Conservation (phyloP, 2,329 filamentous ascomycete genomes). For the Metarhizium rileyi region DNA sequence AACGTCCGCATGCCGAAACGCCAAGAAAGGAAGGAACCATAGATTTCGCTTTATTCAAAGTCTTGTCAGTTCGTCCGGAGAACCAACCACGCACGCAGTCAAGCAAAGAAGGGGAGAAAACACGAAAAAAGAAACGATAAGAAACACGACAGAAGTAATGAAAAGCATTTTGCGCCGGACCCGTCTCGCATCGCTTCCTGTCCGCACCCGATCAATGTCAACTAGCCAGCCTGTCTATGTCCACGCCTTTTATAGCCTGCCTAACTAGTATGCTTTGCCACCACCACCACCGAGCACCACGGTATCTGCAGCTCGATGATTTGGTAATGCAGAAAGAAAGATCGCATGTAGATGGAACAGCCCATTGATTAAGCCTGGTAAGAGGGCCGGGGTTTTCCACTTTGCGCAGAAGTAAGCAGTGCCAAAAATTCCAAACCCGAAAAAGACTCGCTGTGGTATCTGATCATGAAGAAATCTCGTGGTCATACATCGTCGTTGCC, state of each 20-base stretch:
- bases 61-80: background rate
- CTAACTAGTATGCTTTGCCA: background rate
- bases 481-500: conserved; percentile 7
- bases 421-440: background rate
- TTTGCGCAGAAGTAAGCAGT: background rate
- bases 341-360: conserved; percentile 1
- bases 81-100: background rate
- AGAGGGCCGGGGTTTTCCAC: no score
- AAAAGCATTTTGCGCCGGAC: background rate
- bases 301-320: background rate
- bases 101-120: background rate
- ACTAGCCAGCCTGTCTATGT: conserved; percentile 15
- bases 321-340: conserved; percentile 2
- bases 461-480: conserved; percentile 4
- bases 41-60: background rate
- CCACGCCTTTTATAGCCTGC: background rate
- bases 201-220: conserved; percentile 10
- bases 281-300: background rate
- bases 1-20: background rate
- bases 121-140: background rate
- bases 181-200: background rate
- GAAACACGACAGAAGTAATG: background rate
- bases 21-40: background rate
- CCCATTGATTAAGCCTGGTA: background rate
- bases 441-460: conserved; percentile 11